Evolutionary conservation across 768 basidiomycete genomes (phyloP), one percentile per base, ranked within the genome.

Genomic region (Trametes cubensis): DNA sequence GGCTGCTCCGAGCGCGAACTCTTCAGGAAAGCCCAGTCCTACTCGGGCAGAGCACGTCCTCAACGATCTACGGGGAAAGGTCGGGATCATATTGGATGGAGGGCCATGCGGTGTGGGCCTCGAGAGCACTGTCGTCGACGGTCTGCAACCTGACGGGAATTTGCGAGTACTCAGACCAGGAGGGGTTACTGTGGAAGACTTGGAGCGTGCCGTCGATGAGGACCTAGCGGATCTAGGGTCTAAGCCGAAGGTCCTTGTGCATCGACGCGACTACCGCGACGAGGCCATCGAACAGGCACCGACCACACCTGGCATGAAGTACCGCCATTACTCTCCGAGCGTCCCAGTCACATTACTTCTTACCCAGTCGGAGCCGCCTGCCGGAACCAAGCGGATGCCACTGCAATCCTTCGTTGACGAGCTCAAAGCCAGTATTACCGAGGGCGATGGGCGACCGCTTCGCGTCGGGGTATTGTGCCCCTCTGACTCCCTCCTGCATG

Each of bases 221-320:
- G 73, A 73, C 62, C 74, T 81, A 67, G 60, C 72, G 47, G 73
- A 73, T 30, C 57, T 65, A 46, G 61, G 55, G 40, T 65, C 68
- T 13, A 70, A 78, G n/a, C 87, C 88, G 2, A 77, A 75, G 17
- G 88, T 94, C 28, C 79, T 94, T 56, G 92, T 94, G 14, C 89
- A 94, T 71, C 80, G 83, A 55, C 84, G 92, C 14, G 92, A 96
- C 73, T 95, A 87, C 70, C 67, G 76, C 34, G 90, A 91, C 69
- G 79, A 83, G 41, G 74, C 73, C n/a, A 78, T 90, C 60, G 92
- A 94, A 72, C 78, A 80, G 41, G 83, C 87, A 0, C 97, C 97
- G 10, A 94, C 94, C 8, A 98, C 97, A 0, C 97, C 97, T 2
- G 97, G 97, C 34, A 97, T 98, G 95, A 99, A 99, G 76, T 99